Conservation (phyloP, 257 asterid species). For the Osmanthus fragrans region DNA sequence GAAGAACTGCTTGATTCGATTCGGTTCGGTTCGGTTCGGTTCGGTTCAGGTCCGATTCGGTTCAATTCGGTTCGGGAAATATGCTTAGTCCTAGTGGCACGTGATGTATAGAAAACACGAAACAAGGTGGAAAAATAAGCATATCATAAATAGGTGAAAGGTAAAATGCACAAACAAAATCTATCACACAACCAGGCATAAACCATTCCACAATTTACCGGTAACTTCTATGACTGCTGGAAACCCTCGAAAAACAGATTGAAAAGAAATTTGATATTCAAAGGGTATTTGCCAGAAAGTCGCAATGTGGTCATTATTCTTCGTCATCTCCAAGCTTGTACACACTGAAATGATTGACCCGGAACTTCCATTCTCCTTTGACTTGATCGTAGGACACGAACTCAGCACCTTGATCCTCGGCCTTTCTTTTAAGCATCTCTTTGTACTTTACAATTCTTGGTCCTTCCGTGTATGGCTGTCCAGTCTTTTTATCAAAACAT, state of each 20-base stretch:
- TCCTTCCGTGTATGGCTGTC: constrained; percentile 58
- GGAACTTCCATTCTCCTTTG: constrained; percentile 80
- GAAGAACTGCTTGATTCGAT: too few species aligned
- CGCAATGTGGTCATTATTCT: not conserved
- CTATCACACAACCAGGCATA: not conserved
- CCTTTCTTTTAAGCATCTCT: constrained; percentile 63
- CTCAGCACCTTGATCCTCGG: constrained; percentile 72
- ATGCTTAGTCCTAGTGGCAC: too few species aligned
- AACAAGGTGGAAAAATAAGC: not conserved
- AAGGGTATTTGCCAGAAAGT: not conserved
- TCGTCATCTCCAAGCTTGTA: constrained; percentile 52
- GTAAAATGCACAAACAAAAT: not conserved
- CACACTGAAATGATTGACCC: constrained; percentile 62
- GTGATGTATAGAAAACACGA: too few species aligned
- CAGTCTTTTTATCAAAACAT: constrained; percentile 62
- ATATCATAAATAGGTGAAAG: not conserved
- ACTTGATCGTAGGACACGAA: constrained; percentile 72
- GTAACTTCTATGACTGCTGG: not conserved
- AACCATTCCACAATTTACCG: not conserved
- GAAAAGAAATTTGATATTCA: not conserved
- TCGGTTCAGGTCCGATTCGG: too few species aligned
- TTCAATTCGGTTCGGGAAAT: too few species aligned
- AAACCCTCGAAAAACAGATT: not conserved
- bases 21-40: too few species aligned
- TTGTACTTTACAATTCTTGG: constrained; percentile 59